phyloP scores from a whole-genome alignment of 768 basidiomycete genomes.

The Tricholoma flavovirens region DNA sequence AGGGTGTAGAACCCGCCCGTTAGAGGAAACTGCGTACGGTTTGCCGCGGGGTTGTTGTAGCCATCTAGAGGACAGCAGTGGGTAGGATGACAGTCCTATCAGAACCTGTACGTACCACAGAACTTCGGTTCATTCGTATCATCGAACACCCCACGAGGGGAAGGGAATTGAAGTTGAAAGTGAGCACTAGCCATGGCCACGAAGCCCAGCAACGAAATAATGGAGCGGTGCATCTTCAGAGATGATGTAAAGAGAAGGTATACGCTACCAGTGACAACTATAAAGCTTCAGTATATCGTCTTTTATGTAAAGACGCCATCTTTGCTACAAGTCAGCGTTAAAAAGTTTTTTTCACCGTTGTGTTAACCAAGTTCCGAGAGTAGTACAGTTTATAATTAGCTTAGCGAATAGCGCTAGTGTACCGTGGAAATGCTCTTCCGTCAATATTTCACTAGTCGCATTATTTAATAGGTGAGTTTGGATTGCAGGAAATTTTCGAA shows the following conservation, averaged over 20 bases:
- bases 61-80: slow-evolving; percentile 44
- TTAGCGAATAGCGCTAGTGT: too few relatives aligned
- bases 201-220: slow-evolving; percentile 31
- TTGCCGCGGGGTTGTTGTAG: slow-evolving; percentile 43
- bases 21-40: slow-evolving; percentile 68
- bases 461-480: too few relatives aligned
- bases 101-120: slow-evolving; percentile 48
- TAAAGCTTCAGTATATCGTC: neutral
- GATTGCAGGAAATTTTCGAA: too few relatives aligned
- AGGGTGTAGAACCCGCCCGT: slow-evolving; percentile 53
- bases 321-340: neutral
- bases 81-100: neutral
- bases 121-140: slow-evolving; percentile 52
- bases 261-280: neutral
- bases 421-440: too few relatives aligned
- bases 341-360: slow-evolving; percentile 24
- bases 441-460: too few relatives aligned
- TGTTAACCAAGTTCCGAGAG: too few relatives aligned
- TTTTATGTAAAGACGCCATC: neutral
- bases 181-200: slow-evolving; percentile 54
- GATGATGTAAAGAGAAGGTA: neutral
- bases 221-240: slow-evolving; percentile 9
- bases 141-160: slow-evolving; percentile 64
- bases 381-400: neutral
- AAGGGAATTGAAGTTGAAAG: slow-evolving; percentile 75